Evolutionary conservation across 768 basidiomycete genomes (phyloP), one percentile per base, ranked within the genome.

Genomic region (Collybiopsis luxurians): DNA sequence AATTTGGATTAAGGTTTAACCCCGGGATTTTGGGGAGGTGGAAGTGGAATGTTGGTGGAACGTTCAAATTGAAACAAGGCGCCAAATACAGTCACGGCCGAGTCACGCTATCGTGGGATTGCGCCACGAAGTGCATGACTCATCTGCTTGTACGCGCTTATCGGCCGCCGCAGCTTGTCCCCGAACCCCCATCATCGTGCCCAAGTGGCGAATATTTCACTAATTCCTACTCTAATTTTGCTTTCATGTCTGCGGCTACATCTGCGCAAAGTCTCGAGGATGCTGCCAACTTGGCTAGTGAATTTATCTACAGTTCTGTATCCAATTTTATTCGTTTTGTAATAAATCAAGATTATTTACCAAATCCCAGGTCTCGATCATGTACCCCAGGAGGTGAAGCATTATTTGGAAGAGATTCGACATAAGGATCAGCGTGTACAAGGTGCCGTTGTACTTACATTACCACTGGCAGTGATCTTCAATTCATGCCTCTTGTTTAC

Each of bases 341-440:
- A n/a, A n/a, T n/a, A n/a, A n/a, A n/a, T n/a, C n/a, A n/a, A n/a
- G n/a, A n/a, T n/a, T n/a, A n/a, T 49, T 36, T 19, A 47, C 39
- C 38, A 10, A 24, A 17, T 31, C 38, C 13, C 49, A 83, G 81
- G 76, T 62, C 71, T 83, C 39, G 81, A 84, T 55, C 82, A 82
- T 64, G 66, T 84, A 11, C 82, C 82, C 1, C 69, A 73, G 54
- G 82, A 84, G 66, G 77, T 82, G 2, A 72, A 75, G 21, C 78
- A 81, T 63, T 65, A 82, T 38, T 67, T 82, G 21, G 76, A 79
- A 57, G 82, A 84, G 65, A 81, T 84, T 48, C 76, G 69, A 56
- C 66, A 73, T 40, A 75, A 75, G 59, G 82, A 84, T 50, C 69
- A 60, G 17, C 71, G 72, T 50, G 71, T 71, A 0, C 74, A 75